Base-by-base conservation (phyloP, 208 protist species). In the Acanthamoeba lenticulata region DNA sequence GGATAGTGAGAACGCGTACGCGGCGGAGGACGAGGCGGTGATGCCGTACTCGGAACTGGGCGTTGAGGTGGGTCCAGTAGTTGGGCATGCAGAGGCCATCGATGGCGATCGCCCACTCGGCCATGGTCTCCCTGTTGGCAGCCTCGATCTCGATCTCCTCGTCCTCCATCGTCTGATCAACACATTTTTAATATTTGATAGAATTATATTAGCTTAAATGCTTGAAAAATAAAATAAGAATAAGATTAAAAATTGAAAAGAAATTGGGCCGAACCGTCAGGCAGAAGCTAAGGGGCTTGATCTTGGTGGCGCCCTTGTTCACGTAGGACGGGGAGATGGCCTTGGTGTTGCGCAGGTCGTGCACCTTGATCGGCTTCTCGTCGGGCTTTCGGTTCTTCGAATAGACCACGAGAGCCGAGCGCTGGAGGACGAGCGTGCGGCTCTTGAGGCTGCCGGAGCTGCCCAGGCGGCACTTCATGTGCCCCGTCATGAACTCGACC, bases 21-120 rank as follows among this genome's bases (percentile, higher is more conserved):
- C 15, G 0, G 1, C 0, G 19, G 2, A 0, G 57, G 57, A 6
- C 1, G 34, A 15, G 67, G n/a, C n/a, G 55, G 9, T 90, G 52
- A 13, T n/a, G n/a, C 1, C 49, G 60, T 52, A 91, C 85, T 38
- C 60, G 15, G 36, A 72, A 74, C 60, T 65, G 85, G 24, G 85
- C 49, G 24, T 74, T 91, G 36, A 91, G 47, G 21, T 72, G 85
- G 11, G 62, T 83, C 62, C 42, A 57, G 36, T 47, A 93, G 62
- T 47, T 93, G 62, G 45, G 40, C 89, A 83, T 93, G 89, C 57
- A 74, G 27, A 93, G 38, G 11, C 89, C 89, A 36, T 93, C 89
- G 45, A 81, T 1, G 40, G 65, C 44, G 40, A 93, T 13, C 38
- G 36, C 49, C 89, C 89, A 93, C 38, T 38, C 60, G 29, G 89